Conservation (phyloP, 169 alveolate species). For the Eimeria brunetti region DNA sequence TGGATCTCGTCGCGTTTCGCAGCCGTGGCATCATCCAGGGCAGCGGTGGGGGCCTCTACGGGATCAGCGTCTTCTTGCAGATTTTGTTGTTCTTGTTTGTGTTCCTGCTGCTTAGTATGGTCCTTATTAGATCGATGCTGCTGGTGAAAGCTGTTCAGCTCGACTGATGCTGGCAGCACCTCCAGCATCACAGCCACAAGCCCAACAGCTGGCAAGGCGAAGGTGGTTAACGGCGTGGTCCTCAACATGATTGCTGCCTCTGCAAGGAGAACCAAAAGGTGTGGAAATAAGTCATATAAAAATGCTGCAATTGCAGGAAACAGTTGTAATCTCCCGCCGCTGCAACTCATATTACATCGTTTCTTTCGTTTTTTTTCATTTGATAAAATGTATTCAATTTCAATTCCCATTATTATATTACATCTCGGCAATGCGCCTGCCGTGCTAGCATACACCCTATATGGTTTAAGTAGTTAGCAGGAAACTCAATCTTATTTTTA, state of each 20-base stretch:
- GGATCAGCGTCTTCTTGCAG: background rate
- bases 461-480: background rate
- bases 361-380: no score
- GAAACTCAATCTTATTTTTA: background rate
- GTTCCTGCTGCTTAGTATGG: background rate
- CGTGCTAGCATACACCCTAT: background rate
- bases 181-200: constrained; percentile 51
- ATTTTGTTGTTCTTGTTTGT: background rate
- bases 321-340: background rate
- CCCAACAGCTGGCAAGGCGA: constrained; percentile 31
- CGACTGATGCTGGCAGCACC: constrained; percentile 34
- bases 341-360: no score
- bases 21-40: background rate
- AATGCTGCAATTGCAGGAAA: background rate
- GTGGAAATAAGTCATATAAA: background rate
- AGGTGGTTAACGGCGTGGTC: constrained; percentile 13
- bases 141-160: background rate
- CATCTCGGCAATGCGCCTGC: background rate
- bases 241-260: constrained; percentile 32
- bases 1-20: background rate
- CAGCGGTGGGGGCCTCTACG: background rate
- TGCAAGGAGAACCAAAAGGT: background rate
- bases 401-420: no score
- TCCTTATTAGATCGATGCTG: background rate
- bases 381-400: no score